Base-by-base conservation (phyloP, 2,329 filamentous ascomycete genomes). In the Xylariaceae sp. region DNA sequence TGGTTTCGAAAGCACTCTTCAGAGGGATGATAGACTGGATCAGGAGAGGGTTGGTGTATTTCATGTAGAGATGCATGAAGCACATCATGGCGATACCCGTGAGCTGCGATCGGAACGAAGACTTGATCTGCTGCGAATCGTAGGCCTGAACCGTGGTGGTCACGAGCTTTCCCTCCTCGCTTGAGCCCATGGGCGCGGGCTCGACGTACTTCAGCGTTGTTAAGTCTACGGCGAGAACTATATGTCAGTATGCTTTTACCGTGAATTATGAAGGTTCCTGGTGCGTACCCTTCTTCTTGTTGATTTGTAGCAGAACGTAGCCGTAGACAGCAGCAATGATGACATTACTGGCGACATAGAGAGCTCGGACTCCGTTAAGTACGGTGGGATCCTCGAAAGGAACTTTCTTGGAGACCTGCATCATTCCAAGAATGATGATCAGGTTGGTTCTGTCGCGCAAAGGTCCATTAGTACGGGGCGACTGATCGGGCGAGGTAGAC, bases 191-290 rank as follows among this genome's bases (percentile, higher is more conserved):
- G 44, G 90, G 85, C 4, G 94, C 84, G 44, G 91, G 92, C 78
- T 99, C 94, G 71, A 99, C 91, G 76, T 99, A 99, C 78, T 99
- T 97, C 71, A 99, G 85, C 2, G 94, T 96, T 29, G 91, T 96
- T 76, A 96, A 83, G 71, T 99, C 94, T 97, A 69, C 41, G 26
- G 2, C 42, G 12, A 47, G 35, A 37, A 6, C 3, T 26, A 19
- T 1, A 27, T 11, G 40, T 55, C 26, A 60, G 51, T 39, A 48
- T 3, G 2, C 27, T 31, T 19, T 51, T 11, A 9, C 30, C 29
- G 29, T 31, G 32, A 6, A 34, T 30, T 19, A 29, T n/a, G 5
- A 45, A 12, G 7, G 2, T 12, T 12, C 44, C 30, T n/a, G 19
- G 35, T 48, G 71, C 82, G 58, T 80, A 97, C 94, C 94, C 81